Evolutionary conservation across 2,329 filamentous ascomycete species (phyloP).

Genomic region (Parastagonospora avenae): DNA sequence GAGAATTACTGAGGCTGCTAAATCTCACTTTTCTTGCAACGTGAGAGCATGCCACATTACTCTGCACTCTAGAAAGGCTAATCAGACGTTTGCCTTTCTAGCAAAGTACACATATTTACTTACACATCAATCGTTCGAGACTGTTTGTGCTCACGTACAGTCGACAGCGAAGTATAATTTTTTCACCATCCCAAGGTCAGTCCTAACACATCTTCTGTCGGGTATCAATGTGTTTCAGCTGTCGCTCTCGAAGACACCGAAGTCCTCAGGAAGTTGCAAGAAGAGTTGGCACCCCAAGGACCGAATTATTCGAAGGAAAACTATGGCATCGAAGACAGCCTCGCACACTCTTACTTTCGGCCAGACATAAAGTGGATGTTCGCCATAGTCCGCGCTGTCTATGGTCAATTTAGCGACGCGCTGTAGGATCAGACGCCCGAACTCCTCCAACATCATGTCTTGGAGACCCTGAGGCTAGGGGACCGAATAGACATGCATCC

Average conservation of each 20-base stretch:
- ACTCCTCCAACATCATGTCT: conserved; percentile 1
- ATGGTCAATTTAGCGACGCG: conserved; percentile 14
- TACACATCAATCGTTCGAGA: not conserved
- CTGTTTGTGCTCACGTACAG: not conserved
- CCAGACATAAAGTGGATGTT: conserved; percentile 14
- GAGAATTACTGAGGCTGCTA: no score
- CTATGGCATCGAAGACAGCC: conserved; percentile 3
- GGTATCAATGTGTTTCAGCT: not conserved
- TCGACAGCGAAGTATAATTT: not conserved
- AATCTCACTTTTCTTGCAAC: no score
- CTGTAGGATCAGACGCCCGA: conserved; percentile 12
- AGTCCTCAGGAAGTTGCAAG: conserved; percentile 5
- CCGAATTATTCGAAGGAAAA: conserved; percentile 3
- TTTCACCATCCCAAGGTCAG: not conserved
- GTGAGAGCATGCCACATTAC: no score
- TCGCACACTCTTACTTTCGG: conserved; percentile 6
- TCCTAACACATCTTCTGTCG: not conserved
- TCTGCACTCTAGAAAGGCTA: no score
- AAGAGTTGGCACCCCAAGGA: conserved; percentile 2
- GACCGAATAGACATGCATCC: conserved; percentile 8
- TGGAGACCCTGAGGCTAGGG: conserved; percentile 3
- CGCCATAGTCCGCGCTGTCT: conserved; percentile 17
- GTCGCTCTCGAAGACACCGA: not conserved
- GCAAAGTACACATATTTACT: not conserved
- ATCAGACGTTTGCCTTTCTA: no score